These are phyloP conservation scores for Canariomyces notabilis DNA, from an alignment of 2,329 filamentous ascomycete species.

Conservation along the genomic window DNA sequence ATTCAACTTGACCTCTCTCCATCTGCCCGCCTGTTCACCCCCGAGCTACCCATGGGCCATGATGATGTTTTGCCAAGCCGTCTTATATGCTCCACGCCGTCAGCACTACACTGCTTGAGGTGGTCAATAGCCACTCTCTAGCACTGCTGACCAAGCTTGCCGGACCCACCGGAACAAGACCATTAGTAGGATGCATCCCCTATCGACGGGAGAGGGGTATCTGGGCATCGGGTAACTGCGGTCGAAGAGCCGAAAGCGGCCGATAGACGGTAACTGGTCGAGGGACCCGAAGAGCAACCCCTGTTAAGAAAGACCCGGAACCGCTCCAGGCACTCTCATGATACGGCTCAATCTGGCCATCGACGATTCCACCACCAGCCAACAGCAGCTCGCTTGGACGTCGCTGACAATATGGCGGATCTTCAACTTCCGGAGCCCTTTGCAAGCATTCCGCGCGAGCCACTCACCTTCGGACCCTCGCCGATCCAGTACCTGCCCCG, in stretches of 20 bases:
- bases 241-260: not conserved
- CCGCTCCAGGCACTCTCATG: not conserved
- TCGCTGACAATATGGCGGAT: not conserved
- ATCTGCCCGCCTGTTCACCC: too few relatives aligned
- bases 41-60: too few relatives aligned
- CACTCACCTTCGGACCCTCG: slow-evolving; percentile 62
- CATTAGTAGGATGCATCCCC: too few relatives aligned
- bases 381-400: not conserved
- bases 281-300: not conserved
- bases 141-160: not conserved
- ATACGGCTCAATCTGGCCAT: not conserved
- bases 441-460: slow-evolving; percentile 55
- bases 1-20: too few relatives aligned
- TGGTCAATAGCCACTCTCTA: not conserved
- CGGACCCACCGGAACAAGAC: not conserved
- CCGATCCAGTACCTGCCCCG: slow-evolving; percentile 63
- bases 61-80: too few relatives aligned
- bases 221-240: not conserved
- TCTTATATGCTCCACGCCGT: too few relatives aligned
- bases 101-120: too few relatives aligned
- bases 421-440: slow-evolving; percentile 55
- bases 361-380: not conserved
- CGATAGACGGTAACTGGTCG: not conserved
- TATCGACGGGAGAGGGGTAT: not conserved
- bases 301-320: not conserved